Conservation (phyloP, 345 rosid species). For the Gossypium mustelinum region DNA sequence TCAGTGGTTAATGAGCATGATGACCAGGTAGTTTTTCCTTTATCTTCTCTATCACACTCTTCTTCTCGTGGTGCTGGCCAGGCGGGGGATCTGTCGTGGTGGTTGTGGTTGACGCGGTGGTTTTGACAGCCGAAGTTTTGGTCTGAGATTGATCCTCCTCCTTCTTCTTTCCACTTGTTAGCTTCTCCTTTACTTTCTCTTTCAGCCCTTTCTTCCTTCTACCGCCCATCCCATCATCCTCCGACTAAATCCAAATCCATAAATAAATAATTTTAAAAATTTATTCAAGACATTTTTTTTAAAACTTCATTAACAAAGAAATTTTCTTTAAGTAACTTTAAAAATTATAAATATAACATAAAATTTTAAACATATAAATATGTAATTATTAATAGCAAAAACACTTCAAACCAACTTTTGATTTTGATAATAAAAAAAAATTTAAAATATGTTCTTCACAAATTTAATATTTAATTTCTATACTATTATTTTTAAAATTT, state of each 20-base stretch:
- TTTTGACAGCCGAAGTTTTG: conserved; percentile 19
- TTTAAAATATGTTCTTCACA: too few species aligned
- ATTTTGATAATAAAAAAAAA: too few species aligned
- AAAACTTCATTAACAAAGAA: too few species aligned
- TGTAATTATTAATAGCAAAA: too few species aligned
- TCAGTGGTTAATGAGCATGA: conserved; percentile 24
- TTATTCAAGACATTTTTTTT: too few species aligned
- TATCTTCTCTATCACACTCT: conserved; percentile 67
- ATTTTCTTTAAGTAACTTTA: too few species aligned
- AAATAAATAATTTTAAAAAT: too few species aligned
- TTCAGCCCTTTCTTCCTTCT: conserved; percentile 74
- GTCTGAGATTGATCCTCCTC: conserved; percentile 38
- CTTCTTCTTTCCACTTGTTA: conserved; percentile 47
- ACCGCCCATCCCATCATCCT: conserved; percentile 83
- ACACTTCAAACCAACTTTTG: too few species aligned
- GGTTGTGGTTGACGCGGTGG: neutral
- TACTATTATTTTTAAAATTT: too few species aligned
- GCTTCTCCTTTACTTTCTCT: conserved; percentile 36
- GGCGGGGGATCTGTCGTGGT: neutral
- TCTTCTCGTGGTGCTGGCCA: conserved; percentile 42
- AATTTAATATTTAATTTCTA: too few species aligned
- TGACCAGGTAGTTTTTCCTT: conserved; percentile 74
- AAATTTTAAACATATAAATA: too few species aligned
- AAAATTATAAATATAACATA: too few species aligned
- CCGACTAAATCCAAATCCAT: conserved; percentile 30